These are phyloP conservation scores for Leptographium radiaticola DNA, from an alignment of 2,329 filamentous ascomycete species.

Conservation along the genomic window DNA sequence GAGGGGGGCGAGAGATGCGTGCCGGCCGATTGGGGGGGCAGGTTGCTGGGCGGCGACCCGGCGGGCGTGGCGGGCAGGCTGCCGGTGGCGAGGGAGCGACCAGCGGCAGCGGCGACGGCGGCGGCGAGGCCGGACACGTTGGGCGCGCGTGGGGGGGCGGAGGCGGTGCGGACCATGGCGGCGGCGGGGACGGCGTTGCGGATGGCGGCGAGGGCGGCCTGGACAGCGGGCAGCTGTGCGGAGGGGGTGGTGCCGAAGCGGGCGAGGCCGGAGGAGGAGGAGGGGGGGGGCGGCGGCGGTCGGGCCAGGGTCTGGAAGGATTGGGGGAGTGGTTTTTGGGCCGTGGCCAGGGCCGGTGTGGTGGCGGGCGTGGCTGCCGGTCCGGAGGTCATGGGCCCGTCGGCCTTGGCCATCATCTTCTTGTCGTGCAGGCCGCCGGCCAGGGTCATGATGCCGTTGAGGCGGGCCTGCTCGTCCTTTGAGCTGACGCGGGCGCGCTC, in stretches of 20 bases:
- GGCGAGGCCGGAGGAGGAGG: neutral
- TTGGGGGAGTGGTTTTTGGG: no score
- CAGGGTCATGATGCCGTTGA: slow-evolving; percentile 47
- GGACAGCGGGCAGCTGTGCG: neutral
- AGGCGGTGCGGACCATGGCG: no score
- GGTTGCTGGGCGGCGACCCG: neutral
- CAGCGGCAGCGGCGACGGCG: no score
- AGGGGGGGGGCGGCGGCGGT: neutral
- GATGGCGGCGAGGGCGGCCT: neutral
- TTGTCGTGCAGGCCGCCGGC: slow-evolving; percentile 37
- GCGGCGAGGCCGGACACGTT: no score
- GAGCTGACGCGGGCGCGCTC: slow-evolving; percentile 44
- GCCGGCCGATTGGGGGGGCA: neutral
- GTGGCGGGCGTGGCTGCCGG: no score
- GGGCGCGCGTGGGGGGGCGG: no score
- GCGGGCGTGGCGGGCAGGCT: neutral
- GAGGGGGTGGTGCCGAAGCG: no score
- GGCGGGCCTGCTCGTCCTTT: slow-evolving; percentile 45
- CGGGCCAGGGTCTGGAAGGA: no score
- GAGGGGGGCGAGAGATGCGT: neutral
- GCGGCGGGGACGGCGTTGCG: neutral
- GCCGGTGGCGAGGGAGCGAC: no score
- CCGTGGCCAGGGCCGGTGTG: neutral
- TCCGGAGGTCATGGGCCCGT: no score
- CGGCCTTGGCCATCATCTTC: neutral